Base-by-base conservation (phyloP, 1,284 basidiomycete genomes). In the Retiboletus flavoniger region DNA sequence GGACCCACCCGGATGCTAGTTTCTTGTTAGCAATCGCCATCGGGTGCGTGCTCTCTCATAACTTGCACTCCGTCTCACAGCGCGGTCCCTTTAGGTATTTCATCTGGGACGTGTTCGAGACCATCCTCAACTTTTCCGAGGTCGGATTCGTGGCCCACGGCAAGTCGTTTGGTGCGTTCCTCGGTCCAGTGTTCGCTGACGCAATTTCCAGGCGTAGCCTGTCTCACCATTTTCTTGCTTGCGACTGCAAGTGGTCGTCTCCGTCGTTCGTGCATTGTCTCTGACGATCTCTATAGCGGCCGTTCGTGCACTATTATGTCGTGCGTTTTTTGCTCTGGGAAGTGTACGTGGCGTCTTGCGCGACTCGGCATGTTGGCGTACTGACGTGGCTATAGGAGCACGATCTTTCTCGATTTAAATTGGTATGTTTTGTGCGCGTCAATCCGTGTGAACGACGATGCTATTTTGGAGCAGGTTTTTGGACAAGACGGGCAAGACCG, bases 271-370 rank as follows among this genome's bases (percentile, higher is more conserved):
- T 29, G 45, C 53, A 0, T 35, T 9, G 3, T 10, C 35, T 46
- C 60, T 66, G 14, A 60, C 34, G 14, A 3, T 54, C 11, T 28
- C 41, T 41, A 39, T 62, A 91, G 88, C 81, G 78, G 63, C 89
- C 89, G 7, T 91, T 89, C 67, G 73, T 87, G 44, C 80, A 82
- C 7, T 91, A 89, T 71, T 90, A 84, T 63, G 85, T 78, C 11
- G 73, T 80, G 3, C 78, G 89, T 21, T 91, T 85, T 70, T 71
- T 91, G 40, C 73, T 91, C 19, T 91, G 89, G 89, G 88, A 90
- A 70, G 72, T 81, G 80, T 87, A 68, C 53, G 81, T 74, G 26
- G 42, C 40, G 10, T 14, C 19, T 50, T 52, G 41, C 49, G 28
- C 21, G 29, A 43, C 43, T 3, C 45, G 11, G 28, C 50, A 45